A percentile compares a stretch with the other conserved stretches of the same genome.
Conservation (phyloP, 208 protist species). For the Acanthamoeba lenticulata region DNA sequence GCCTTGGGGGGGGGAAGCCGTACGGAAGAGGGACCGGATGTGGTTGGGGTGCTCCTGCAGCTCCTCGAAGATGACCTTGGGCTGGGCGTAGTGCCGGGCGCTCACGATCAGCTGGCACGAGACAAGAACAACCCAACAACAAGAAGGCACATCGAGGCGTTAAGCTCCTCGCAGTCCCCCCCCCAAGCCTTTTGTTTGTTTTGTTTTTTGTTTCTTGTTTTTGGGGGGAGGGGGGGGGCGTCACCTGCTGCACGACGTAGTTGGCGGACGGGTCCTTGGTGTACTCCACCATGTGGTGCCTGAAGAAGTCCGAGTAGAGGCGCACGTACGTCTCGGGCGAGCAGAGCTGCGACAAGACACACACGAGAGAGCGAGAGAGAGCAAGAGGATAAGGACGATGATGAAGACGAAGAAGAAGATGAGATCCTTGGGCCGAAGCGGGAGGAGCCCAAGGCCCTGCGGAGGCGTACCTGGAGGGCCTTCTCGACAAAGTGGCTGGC, state of each 20-base stretch:
- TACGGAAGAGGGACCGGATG: conserved; percentile 30
- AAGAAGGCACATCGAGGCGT: neutral
- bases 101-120: neutral
- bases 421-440: neutral
- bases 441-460: neutral
- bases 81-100: neutral
- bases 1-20: neutral
- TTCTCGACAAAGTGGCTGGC: conserved; percentile 38
- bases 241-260: conserved; percentile 29
- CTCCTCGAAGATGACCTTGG: conserved; percentile 14
- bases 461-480: neutral
- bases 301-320: conserved; percentile 24
- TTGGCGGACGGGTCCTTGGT: neutral
- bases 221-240: neutral
- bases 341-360: neutral
- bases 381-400: neutral
- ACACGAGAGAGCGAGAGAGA: no score
- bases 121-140: neutral
- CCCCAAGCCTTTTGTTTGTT: no score
- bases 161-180: neutral
- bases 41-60: neutral
- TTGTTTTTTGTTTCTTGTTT: neutral
- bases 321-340: neutral
- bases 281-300: neutral
- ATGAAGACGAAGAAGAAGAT: no score